Evolutionary conservation across 2,329 filamentous ascomycete genomes (phyloP), one percentile per base, ranked within the genome.

Genomic region (Pyrenochaeta sp.): DNA sequence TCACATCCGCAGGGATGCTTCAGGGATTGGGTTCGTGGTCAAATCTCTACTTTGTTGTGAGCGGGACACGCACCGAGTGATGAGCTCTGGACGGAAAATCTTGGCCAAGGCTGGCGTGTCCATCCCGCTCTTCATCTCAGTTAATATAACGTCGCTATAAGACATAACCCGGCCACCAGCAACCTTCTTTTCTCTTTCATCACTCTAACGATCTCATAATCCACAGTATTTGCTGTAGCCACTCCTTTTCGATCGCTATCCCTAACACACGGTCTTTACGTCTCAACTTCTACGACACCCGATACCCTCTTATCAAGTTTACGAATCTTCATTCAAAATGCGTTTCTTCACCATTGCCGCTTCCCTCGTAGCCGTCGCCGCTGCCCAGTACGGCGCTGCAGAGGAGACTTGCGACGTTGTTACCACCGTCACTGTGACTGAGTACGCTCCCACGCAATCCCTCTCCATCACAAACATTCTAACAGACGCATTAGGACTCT

Each of bases 281-380:
- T 27, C 44, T 3, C n/a, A 32, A 52, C 45, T 51, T 55, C 43
- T 58, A 50, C 36, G 13, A 39, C 15, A n/a, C 34, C 51, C 52
- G 52, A 59, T 58, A 56, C 55, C 59, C 39, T 44, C 56, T 58
- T 55, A 28, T 36, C 51, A 37, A 55, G 50, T 49, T 50, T 27
- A 24, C 42, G 50, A 62, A 27, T n/a, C 52, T 28, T 49, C 50
- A 50, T 48, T 51, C 67, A 64, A 56, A 61, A 76, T 76, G 73
- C 71, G 69, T 68, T 74, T 74, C 71, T 67, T 71, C 64, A 57
- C 70, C 50, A 44, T 71, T 52, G 58, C 66, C 64, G 68, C 70
- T 59, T 59, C 69, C 39, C 47, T 72, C 54, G 50, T 68, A 50
- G 66, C 68, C 48, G 66, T 66, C 42, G 72, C 63, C 45, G 64